Evolutionary conservation across 1,284 basidiomycete genomes (phyloP), one percentile per base, ranked within the genome.

Genomic region (Mixia osmundae): DNA sequence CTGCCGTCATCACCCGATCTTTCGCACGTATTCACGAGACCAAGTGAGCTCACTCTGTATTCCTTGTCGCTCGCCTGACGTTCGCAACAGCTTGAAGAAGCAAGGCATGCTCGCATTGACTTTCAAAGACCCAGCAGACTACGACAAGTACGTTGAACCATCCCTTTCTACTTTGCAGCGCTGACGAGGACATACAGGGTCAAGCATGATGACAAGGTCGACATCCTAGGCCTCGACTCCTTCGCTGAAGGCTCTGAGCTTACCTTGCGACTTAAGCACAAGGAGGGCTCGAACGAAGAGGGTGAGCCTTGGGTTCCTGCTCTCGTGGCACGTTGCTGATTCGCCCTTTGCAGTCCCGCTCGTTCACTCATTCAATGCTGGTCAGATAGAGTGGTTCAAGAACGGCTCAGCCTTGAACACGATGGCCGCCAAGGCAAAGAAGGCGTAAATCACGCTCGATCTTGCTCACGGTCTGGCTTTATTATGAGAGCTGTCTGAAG

Each of bases 11-110:
- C 59, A 76, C 76, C 53, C 72, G 82, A 54, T 82, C 76, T 25
- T 91, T 91, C 59, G 87, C 87, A 34, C 80, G 87, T 64, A 94
- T 95, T 62, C 87, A 94, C 65, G 83, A 94, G 69, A 62, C n/a
- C n/a, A n/a, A n/a, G n/a, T n/a, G n/a, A n/a, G n/a, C n/a, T n/a
- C n/a, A n/a, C n/a, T n/a, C n/a, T n/a, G n/a, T n/a, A n/a, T n/a
- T n/a, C n/a, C n/a, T n/a, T n/a, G n/a, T n/a, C n/a, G n/a, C n/a
- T n/a, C n/a, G n/a, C n/a, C n/a, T n/a, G n/a, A n/a, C n/a, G n/a
- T n/a, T n/a, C n/a, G n/a, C n/a, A n/a, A n/a, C 33, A 34, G 25
- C 23, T 34, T 21, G 23, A 34, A 34, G 33, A 34, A 34, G 33
- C 33, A 34, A 35, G 40, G 79, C 49, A 82, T 87, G 76, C 76